A percentile compares a stretch with the other conserved stretches of the same genome.
Conservation (phyloP, 2,329 filamentous ascomycete species). For the Beauveria caledonica region DNA sequence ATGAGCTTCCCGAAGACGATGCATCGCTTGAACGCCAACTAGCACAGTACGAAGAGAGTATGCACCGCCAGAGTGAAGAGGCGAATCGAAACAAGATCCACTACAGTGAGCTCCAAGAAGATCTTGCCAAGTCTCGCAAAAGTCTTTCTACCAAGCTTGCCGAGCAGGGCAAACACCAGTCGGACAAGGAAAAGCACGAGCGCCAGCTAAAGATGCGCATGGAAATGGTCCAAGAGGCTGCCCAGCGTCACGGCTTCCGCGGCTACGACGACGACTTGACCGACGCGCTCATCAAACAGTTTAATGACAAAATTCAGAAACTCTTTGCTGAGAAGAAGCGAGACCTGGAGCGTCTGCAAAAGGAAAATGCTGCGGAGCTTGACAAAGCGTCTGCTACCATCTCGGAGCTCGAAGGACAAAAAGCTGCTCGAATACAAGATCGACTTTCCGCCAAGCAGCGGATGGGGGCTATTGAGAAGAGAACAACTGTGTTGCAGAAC, state of each 20-base stretch:
- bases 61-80: conserved; percentile 56
- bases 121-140: conserved; percentile 36
- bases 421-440: conserved; percentile 62
- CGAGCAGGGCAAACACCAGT: conserved; percentile 71
- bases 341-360: conserved; percentile 65
- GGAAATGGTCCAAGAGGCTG: conserved; percentile 68
- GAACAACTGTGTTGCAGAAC: conserved; percentile 56
- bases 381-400: conserved; percentile 64
- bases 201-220: conserved; percentile 65
- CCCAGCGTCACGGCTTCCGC: conserved; percentile 67
- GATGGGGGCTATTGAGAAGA: conserved; percentile 65
- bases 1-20: conserved; percentile 72
- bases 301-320: conserved; percentile 69
- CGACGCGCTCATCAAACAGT: conserved; percentile 64
- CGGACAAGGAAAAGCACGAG: conserved; percentile 81
- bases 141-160: conserved; percentile 45
- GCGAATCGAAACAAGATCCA: conserved; percentile 53
- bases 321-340: conserved; percentile 70
- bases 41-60: conserved; percentile 68
- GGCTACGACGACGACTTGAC: conserved; percentile 76
- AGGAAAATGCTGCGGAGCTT: conserved; percentile 65
- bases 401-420: conserved; percentile 65
- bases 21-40: conserved; percentile 63
- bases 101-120: conserved; percentile 56
- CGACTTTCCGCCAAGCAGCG: conserved; percentile 67